A percentile compares a stretch with the other conserved stretches of the same genome.
Conservation (phyloP, 78 protist genomes). For the Polysphondylium violaceum region DNA sequence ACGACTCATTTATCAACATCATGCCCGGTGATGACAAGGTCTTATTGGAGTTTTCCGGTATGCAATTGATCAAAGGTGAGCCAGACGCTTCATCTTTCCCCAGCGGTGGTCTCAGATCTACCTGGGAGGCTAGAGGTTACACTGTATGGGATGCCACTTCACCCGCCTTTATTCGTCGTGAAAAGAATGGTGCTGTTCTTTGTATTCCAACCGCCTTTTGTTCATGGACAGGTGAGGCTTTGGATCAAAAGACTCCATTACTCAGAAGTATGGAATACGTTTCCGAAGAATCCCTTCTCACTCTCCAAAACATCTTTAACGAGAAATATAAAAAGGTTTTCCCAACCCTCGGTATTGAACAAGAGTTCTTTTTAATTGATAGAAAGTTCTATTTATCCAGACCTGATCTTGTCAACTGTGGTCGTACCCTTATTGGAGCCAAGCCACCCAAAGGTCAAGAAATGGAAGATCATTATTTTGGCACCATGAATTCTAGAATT, state of each 20-base stretch:
- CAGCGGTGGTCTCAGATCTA: constrained; percentile 94
- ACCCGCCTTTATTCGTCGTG: constrained; percentile 87
- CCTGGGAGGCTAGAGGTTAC: constrained; percentile 96
- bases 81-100: constrained; percentile 96
- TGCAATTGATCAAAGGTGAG: constrained; percentile 89
- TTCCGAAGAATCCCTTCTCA: constrained; percentile 26
- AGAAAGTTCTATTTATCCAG: constrained; percentile 83
- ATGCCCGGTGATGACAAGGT: constrained; percentile 79
- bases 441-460: constrained; percentile 92
- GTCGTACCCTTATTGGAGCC: constrained; percentile 91
- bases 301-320: constrained; percentile 42
- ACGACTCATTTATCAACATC: constrained; percentile 83
- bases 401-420: constrained; percentile 90
- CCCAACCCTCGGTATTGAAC: constrained; percentile 90
- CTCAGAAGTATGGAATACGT: constrained; percentile 84
- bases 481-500: constrained; percentile 84
- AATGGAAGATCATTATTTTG: constrained; percentile 95
- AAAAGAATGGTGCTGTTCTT: constrained; percentile 68
- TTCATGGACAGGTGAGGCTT: constrained; percentile 89
- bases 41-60: constrained; percentile 82
- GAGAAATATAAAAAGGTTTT: constrained; percentile 52
- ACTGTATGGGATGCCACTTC: constrained; percentile 93
- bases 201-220: constrained; percentile 88
- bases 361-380: constrained; percentile 95
- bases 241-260: constrained; percentile 95